A percentile compares a stretch with the other conserved stretches of the same genome.
Conservation (phyloP, 1,284 basidiomycete genomes). For the Trametes polyzona region DNA sequence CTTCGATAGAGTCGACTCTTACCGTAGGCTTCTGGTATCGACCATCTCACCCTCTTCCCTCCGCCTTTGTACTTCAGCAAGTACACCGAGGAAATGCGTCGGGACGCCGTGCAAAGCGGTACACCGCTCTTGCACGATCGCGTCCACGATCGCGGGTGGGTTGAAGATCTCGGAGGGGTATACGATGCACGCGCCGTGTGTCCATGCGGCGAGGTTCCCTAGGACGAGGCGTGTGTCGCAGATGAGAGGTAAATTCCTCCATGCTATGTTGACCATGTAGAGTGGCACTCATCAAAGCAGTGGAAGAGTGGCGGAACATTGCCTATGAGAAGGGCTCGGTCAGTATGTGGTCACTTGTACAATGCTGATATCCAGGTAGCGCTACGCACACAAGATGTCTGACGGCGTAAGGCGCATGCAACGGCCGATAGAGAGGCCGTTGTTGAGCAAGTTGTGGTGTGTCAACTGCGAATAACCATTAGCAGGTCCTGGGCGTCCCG, state of each 20-base stretch:
- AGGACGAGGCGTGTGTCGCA: slow-evolving; percentile 65
- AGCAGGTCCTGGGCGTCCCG: background rate
- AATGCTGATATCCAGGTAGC: too few relatives aligned
- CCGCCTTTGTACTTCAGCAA: slow-evolving; percentile 66
- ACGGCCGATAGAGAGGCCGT: slow-evolving; percentile 70
- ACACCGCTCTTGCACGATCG: slow-evolving; percentile 67
- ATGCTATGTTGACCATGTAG: too few relatives aligned
- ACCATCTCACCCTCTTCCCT: slow-evolving; percentile 47
- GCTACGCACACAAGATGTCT: slow-evolving; percentile 67
- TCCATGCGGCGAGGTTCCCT: slow-evolving; percentile 83
- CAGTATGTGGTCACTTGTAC: too few relatives aligned
- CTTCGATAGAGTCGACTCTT: slow-evolving; percentile 6
- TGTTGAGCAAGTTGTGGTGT: slow-evolving; percentile 80
- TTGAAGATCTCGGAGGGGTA: slow-evolving; percentile 74
- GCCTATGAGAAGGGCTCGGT: slow-evolving; percentile 44
- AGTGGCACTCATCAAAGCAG: slow-evolving; percentile 78
- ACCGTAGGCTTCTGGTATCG: slow-evolving; percentile 61
- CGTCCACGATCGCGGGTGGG: slow-evolving; percentile 66
- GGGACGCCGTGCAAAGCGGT: slow-evolving; percentile 86
- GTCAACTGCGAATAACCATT: slow-evolving; percentile 54
- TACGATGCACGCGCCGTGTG: slow-evolving; percentile 73
- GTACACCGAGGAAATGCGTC: slow-evolving; percentile 79
- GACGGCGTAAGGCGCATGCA: slow-evolving; percentile 68
- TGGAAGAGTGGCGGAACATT: slow-evolving; percentile 84
- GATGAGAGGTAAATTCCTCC: slow-evolving; percentile 13